Evolutionary conservation across 1,139 yeast genomes (phyloP), one percentile per base, ranked within the genome.

Genomic region (Diutina siamensis): DNA sequence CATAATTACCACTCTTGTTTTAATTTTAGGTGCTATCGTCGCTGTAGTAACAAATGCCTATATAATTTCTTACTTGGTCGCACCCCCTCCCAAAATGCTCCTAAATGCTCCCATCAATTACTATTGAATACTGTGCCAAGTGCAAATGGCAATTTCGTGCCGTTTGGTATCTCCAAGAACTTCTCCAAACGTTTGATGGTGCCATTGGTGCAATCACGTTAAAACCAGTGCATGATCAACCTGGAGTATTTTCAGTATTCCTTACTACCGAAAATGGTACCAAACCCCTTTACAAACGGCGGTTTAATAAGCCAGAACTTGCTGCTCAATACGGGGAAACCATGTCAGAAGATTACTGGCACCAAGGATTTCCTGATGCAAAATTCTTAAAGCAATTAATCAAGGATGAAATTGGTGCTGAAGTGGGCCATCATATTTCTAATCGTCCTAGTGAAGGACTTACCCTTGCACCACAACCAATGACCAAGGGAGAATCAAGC

Each of bases 131-230:
- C 53, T 71, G 76, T 47, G 61, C 67, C 47, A 62, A 62, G 50
- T 71, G 76, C 54, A 71, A 71, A 52, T 71, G 76, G 76, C 74
- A 69, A 46, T 65, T 68, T 49, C 55, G 76, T 10, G 76, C 74
- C 3, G 59, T 69, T 2, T 71, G 76, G 76, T 71, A 71, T 49
- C 48, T 67, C 32, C 73, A 67, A 49, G 76, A 71, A 50, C 53
- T 71, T 1, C 54, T 71, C 3, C 72, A 68, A 55, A 71, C 76
- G 0, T 71, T 71, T 51, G 65, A 65, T 38, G 67, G 48, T 36
- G 50, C 52, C 4, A 9, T 44, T n/a, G 53, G 61, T 17, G 74
- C 69, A 36, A 57, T 71, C 4, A 57, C 72, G 4, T 55, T 71
- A 21, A 67, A 64, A 46, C 75, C 76, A 3, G 56, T 62, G n/a